Conservation (phyloP, 2,329 filamentous ascomycete genomes). For the Diplocarpon mali region DNA sequence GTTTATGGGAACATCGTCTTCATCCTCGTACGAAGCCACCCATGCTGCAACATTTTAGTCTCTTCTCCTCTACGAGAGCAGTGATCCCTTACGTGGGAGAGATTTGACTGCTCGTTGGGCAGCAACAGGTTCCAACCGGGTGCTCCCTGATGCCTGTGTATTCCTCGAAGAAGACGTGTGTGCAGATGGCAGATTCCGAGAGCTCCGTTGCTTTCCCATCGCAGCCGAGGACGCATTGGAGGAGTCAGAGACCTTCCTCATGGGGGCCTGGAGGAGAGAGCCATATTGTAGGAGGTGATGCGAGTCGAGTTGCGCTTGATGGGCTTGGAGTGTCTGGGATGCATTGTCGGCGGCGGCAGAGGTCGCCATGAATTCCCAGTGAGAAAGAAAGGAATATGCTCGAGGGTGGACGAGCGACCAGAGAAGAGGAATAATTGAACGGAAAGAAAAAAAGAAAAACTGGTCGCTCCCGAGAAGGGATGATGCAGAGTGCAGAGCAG, state of each 20-base stretch:
- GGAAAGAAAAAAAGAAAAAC: too few species aligned
- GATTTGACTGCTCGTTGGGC: conserved; percentile 22
- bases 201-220: conserved; percentile 17
- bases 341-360: conserved; percentile 7
- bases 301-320: conserved; percentile 15
- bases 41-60: conserved; percentile 20
- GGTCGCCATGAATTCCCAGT: conserved; percentile 1
- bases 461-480: too few species aligned
- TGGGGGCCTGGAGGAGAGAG: conserved; percentile 3
- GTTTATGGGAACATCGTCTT: conserved; percentile 13
- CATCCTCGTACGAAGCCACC: conserved; percentile 26
- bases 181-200: conserved; percentile 16
- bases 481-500: too few species aligned
- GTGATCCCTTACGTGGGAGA: conserved; percentile 22
- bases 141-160: conserved; percentile 20
- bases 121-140: conserved; percentile 14
- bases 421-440: too few species aligned
- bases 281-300: conserved; percentile 21
- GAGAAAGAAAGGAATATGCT: neutral
- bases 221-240: conserved; percentile 15
- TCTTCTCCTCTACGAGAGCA: neutral
- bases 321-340: conserved; percentile 6
- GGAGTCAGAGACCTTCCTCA: conserved; percentile 15
- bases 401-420: conserved; percentile 3
- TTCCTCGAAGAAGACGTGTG: conserved; percentile 22